Percentiles rank a stretch among this genome's conserved stretches.
These are phyloP conservation scores for Schwanniomyces vanrijiae DNA, from an alignment of 805 yeast species.

Conservation along the genomic window DNA sequence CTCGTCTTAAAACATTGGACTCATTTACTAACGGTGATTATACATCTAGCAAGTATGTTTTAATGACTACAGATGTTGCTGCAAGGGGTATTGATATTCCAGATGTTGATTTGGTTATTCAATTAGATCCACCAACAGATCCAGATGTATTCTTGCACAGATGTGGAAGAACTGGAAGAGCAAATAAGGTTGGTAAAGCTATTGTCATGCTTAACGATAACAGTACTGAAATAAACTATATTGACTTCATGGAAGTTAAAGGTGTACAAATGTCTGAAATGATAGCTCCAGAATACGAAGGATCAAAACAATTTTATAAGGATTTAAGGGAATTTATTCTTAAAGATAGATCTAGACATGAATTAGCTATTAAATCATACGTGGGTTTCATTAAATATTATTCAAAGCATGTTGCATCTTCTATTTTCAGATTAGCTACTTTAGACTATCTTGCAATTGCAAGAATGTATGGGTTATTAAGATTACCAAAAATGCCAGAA, in stretches of 20 bases:
- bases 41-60: slow-evolving; percentile 48
- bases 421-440: slow-evolving; percentile 75
- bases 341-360: slow-evolving; percentile 78
- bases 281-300: slow-evolving; percentile 17
- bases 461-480: slow-evolving; percentile 70
- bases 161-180: slow-evolving; percentile 94
- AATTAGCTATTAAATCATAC: slow-evolving; percentile 73
- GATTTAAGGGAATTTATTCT: slow-evolving; percentile 54
- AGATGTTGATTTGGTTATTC: slow-evolving; percentile 91
- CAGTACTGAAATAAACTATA: slow-evolving; percentile 73
- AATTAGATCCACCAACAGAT: slow-evolving; percentile 91
- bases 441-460: slow-evolving; percentile 76
- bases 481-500: slow-evolving; percentile 96
- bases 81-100: slow-evolving; percentile 96
- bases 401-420: slow-evolving; percentile 82
- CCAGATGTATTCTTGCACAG: slow-evolving; percentile 90
- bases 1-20: slow-evolving; percentile 72
- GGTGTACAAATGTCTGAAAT: slow-evolving; percentile 50
- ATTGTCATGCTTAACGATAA: slow-evolving; percentile 70
- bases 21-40: slow-evolving; percentile 53
- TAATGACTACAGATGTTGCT: slow-evolving; percentile 97
- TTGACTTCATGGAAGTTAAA: slow-evolving; percentile 77
- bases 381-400: slow-evolving; percentile 84
- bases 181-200: slow-evolving; percentile 80
- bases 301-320: slow-evolving; percentile 27